These are phyloP conservation scores for Mitragyna speciosa DNA, from an alignment of 257 asterid genomes.

Conservation along the genomic window DNA sequence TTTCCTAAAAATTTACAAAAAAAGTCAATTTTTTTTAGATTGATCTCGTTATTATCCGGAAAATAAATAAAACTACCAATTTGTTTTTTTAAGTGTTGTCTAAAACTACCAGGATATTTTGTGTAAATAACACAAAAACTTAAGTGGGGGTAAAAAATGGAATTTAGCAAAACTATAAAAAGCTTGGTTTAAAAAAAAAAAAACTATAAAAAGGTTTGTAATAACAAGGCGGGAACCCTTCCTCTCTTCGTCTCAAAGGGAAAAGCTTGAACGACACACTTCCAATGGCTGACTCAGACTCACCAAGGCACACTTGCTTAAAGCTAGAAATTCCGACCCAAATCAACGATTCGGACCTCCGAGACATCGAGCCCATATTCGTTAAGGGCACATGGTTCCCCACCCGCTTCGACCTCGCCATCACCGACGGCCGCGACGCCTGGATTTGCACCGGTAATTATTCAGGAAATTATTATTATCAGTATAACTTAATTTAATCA, in stretches of 20 bases:
- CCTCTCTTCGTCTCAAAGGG: not conserved
- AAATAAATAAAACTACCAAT: no score
- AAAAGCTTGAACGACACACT: slow-evolving; percentile 4
- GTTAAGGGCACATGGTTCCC: slow-evolving; percentile 84
- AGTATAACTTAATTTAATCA: not conserved
- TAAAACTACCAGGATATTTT: no score
- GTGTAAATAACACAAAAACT: no score
- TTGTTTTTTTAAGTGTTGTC: no score
- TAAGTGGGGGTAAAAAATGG: no score
- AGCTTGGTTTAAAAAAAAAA: no score
- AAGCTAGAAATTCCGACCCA: slow-evolving; percentile 48
- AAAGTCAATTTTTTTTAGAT: no score
- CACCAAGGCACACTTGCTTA: slow-evolving; percentile 73
- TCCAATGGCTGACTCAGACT: slow-evolving; percentile 12
- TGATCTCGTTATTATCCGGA: no score
- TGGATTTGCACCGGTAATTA: slow-evolving; percentile 75
- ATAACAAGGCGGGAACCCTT: not conserved
- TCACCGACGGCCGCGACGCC: slow-evolving; percentile 66
- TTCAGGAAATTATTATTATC: no score
- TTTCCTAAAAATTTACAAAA: no score
- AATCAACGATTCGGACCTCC: slow-evolving; percentile 19
- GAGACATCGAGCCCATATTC: slow-evolving; percentile 50
- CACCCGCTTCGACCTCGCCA: slow-evolving; percentile 65
- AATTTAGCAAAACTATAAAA: no score
- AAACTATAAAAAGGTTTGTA: no score